Evolutionary conservation across 257 asterid genomes (phyloP), one percentile per base, ranked within the genome.

Genomic region (Capsicum rhomboideum): DNA sequence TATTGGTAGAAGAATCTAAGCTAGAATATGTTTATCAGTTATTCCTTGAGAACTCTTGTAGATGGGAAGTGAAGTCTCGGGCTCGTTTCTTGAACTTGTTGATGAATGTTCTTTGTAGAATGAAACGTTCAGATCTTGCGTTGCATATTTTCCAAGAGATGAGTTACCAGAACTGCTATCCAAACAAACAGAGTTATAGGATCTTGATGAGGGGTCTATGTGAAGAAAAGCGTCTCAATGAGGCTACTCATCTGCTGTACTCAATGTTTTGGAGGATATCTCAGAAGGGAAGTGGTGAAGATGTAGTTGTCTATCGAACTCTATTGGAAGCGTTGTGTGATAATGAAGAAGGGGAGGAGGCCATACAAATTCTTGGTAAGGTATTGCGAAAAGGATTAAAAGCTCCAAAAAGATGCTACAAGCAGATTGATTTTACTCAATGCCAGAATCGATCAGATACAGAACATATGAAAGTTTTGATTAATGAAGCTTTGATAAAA

Each of bases 161-260:
- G 98, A 86, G 87, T 44, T 82, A 87, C 85, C 97, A 89, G 42
- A 89, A 90, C 91, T 92, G 95, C 89, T 90, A 86, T 88, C 98
- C 98, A 0, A 90, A 91, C 83, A 91, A 92, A 87, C 94, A 92
- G 86, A 90, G 97, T 21, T 94, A 93, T 69, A 87, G 83, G 90
- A 90, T 86, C 87, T 85, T 94, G 84, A 96, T 96, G 99, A 92
- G 83, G 89, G 98, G 99, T 63, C 92, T 96, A 84, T 96, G 99
- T 79, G 88, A 83, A 77, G 99, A 93, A 64, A 87, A 92, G 50
- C 88, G 91, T 86, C 88, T 91, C 66, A 88, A 88, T 6, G 98
- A 96, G 87, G 99, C 98, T 20, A 94, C 92, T 58, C 95, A 94
- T 87, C 88, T 96, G 87, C 87, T 96, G 85, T 87, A 92, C 86